These are phyloP conservation scores for Stentor coeruleus DNA, from an alignment of 73 alveolate species.

Conservation along the genomic window DNA sequence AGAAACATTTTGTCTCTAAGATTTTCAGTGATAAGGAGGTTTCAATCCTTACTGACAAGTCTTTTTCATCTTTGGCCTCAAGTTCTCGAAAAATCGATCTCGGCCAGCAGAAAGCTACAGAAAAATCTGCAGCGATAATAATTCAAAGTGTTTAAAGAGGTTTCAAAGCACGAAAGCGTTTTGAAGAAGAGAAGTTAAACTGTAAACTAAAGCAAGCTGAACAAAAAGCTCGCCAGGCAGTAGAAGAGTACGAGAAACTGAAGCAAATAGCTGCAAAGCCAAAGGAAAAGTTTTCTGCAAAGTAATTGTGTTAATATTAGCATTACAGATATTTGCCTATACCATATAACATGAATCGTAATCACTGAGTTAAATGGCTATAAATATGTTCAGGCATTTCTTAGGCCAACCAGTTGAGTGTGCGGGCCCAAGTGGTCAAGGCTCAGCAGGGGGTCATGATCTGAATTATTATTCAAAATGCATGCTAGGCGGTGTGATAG, in stretches of 20 bases:
- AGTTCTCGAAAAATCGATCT: no score
- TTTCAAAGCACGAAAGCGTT: background rate
- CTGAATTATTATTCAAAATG: slow-evolving; percentile 74
- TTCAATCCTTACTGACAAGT: no score
- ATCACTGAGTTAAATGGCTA: background rate
- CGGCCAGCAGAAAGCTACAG: background rate
- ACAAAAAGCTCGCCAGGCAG: background rate
- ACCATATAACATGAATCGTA: no score
- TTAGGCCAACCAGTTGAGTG: background rate
- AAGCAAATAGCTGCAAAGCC: no score
- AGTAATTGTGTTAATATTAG: no score
- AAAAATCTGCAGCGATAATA: background rate
- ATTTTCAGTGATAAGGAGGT: no score
- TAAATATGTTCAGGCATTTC: background rate
- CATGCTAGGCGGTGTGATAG: slow-evolving; percentile 87
- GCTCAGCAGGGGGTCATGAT: slow-evolving; percentile 46
- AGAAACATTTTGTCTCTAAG: no score
- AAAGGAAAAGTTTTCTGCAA: no score
- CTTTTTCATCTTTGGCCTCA: no score
- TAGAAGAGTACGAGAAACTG: background rate
- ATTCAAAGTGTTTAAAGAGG: background rate
- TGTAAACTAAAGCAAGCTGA: background rate
- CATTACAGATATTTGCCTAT: no score
- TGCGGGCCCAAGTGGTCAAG: background rate
- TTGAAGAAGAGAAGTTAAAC: background rate